Base-by-base conservation (phyloP, 495 filamentous ascomycete genomes). In the Annulohypoxylon maeteangense region DNA sequence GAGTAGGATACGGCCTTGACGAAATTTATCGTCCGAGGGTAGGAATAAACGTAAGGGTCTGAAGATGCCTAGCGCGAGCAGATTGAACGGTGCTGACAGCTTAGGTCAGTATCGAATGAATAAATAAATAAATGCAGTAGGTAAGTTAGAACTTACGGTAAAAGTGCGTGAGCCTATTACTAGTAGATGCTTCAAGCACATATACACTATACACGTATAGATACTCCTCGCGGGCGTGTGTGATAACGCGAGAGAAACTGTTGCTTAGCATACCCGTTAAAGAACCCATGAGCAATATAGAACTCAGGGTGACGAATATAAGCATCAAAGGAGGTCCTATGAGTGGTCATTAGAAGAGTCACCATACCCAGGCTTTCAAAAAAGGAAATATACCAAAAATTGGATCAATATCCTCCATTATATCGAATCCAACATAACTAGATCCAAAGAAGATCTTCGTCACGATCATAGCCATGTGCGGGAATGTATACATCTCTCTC, bases 181-280 rank as follows among this genome's bases (percentile, higher is more conserved):
- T 93, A 78, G 86, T 93, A 77, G 87, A 93, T 74, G 89, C 88
- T 80, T 95, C 90, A 66, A 95, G 83, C 45, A 95, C 92, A 77
- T 93, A 93, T 65, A 93, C 81, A 74, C 80, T 79, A 69, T 83
- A 95, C 80, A 93, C 89, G 63, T 93, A 94, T n/a, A 94, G 87
- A 79, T 94, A 94, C 79, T 95, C 92, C 78, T 95, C 92, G 63
- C 91, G 91, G 11, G 86, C 84, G 69, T 87, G 82, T 7, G 78
- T 79, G 82, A 90, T 83, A 77, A 98, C 93, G 76, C 92, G 92
- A 42, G 90, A 92, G 71, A 97, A 88, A 75, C 89, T 93, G 83
- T 96, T 94, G 71, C 92, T 95, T 69, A 98, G 88, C 80, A 98
- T 88, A 84, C 92, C 93, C 61, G 97, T 95, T 63, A 97, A 83